A percentile compares a stretch with the other conserved stretches of the same genome.
These are phyloP conservation scores for Nematodospora valgi DNA, from an alignment of 805 yeast genomes.

Conservation along the genomic window DNA sequence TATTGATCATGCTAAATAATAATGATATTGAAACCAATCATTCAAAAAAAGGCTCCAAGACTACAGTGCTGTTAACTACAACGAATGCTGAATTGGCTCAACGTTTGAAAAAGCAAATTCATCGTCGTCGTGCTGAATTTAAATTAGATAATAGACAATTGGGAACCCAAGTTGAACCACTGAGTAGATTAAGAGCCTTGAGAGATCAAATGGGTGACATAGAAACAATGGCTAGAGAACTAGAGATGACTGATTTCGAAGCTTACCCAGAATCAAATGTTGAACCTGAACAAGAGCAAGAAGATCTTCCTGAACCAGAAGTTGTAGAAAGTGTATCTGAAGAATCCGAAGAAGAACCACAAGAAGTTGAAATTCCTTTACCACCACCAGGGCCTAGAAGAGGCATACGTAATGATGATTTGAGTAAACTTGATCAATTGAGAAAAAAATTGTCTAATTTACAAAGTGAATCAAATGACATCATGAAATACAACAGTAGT, in stretches of 20 bases:
- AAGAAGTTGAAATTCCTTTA: constrained; percentile 14
- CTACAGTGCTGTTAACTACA: constrained; percentile 34
- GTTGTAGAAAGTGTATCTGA: constrained; percentile 14
- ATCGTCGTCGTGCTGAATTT: constrained; percentile 45
- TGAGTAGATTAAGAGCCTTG: constrained; percentile 66
- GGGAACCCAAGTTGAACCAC: constrained; percentile 62
- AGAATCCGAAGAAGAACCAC: constrained; percentile 16
- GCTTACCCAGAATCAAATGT: constrained; percentile 20
- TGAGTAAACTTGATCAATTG: constrained; percentile 51
- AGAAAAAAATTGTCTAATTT: constrained; percentile 57
- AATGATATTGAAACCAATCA: constrained; percentile 27
- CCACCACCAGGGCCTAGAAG: constrained; percentile 31
- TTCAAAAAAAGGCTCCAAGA: constrained; percentile 21
- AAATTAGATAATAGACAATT: constrained; percentile 43
- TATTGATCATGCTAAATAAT: constrained; percentile 60
- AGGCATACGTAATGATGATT: constrained; percentile 47
- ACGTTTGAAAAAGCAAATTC: constrained; percentile 43
- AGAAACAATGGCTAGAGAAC: constrained; percentile 78
- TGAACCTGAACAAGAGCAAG: constrained; percentile 6
- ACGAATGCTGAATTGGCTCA: constrained; percentile 35
- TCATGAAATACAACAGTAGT: constrained; percentile 63
- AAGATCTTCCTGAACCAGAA: constrained; percentile 14
- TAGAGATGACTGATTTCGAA: constrained; percentile 82
- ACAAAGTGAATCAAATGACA: constrained; percentile 74
- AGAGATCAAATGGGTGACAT: constrained; percentile 82